Base-by-base conservation (phyloP, 768 basidiomycete species). In the Terana coerulea region DNA sequence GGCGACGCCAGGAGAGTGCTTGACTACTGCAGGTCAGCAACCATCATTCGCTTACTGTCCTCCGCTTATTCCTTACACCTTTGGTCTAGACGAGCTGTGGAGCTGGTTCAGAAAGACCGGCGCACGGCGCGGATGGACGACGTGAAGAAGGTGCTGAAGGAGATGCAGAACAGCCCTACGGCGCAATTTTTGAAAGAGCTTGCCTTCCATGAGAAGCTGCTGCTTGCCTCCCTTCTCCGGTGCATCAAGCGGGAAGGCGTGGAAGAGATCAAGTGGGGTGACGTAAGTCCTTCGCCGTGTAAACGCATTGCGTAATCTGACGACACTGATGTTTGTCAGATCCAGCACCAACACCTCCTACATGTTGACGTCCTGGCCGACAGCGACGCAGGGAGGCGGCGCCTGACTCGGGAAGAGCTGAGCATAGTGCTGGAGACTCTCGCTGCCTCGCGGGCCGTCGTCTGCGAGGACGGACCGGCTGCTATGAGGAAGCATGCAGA, bases 1-100 rank as follows among this genome's bases (percentile, higher is more conserved):
- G 97, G 97, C 24, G 97, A 99, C 66, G 97, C 97, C 0, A 75
- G 97, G 47, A 77, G 95, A 26, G 89, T 95, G 5, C 74, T 99
- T 52, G 97, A 99, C 64, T 88, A 95, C 40, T 97, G 93, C 70
- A 76, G 95, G 84, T 88, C 52, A 45, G 75, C 68, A 2, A 43
- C 14, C 4, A 37, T 41, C 26, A 10, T 19, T 11, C 37, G 24
- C 24, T 22, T 39, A 14, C 17, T 22, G n/a, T 30, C 8, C 39
- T 17, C 10, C 21, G 36, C 21, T 17, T 36, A 19, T 9, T 10
- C 34, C 17, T 14, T 22, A 5, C 24, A 12, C 19, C 5, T 24
- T 12, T 12, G n/a, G 3, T 40, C 15, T 15, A 48, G 52, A 15
- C 47, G 53, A 4, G 48, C 53, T 1, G 90, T 94, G 5, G 94